Base-by-base conservation (phyloP, 1,139 yeast genomes). In the Pichia sp. region DNA sequence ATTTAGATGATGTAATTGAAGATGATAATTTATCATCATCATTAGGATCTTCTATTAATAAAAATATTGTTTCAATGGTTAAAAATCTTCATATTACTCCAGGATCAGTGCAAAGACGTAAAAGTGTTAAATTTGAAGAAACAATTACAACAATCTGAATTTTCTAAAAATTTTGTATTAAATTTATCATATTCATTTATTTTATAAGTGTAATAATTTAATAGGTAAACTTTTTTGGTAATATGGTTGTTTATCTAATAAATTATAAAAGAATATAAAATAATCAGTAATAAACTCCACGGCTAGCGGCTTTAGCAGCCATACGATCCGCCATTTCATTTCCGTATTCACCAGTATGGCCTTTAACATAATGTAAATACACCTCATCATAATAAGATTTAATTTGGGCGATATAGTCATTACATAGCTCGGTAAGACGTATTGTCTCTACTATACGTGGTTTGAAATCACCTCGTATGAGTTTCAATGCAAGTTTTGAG, bases 41-140 rank as follows among this genome's bases (percentile, higher is more conserved):
- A 10, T 38, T 18, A 10, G 47, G 39, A 6, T 43, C 52, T 1
- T 38, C 42, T 2, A 29, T 42, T 3, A 44, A 31, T 10, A 30
- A 40, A 28, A 44, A 46, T 40, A 35, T 49, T 5, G 47, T 49
- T 10, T 28, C 40, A 30, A 49, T 47, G 45, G 50, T 45, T 28
- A 53, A 37, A 39, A 46, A 44, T 40, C 28, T 62, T 30, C 47
- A 50, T 18, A 57, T 60, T 34, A 61, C 61, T 7, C 43, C 49
- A 6, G 9, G 34, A 33, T 29, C 32, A 11, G 6, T n/a, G 3
- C 51, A 47, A 25, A 50, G 66, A 34, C 53, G 65, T 9, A 63
- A 63, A 48, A 62, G 64, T 39, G 66, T 63, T 9, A 53, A 62
- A 35, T 63, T 63, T 49, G 63, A 45, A 8, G 54, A 51, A 7